Evolutionary conservation across 1,139 yeast species (phyloP).

Genomic region (Wickerhamiella pararugosa): DNA sequence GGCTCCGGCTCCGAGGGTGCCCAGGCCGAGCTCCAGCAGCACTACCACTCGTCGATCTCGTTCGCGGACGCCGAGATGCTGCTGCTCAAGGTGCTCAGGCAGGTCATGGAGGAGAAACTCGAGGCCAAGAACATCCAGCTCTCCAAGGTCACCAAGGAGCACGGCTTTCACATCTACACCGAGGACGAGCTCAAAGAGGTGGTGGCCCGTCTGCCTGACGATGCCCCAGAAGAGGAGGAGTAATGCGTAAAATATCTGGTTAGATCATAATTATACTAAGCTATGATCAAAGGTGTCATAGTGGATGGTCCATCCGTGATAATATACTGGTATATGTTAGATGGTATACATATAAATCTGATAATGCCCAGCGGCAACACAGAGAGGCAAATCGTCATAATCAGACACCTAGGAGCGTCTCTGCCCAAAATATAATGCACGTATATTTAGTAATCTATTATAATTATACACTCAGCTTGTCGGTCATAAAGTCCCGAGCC

Average conservation of each 20-base stretch:
- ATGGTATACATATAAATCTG: too few relatives aligned
- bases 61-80: constrained; percentile 84
- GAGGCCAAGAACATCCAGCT: constrained; percentile 93
- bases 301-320: too few relatives aligned
- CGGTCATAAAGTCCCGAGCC: constrained; percentile 8
- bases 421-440: too few relatives aligned
- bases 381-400: too few relatives aligned
- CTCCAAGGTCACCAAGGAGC: constrained; percentile 76
- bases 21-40: constrained; percentile 92
- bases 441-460: too few relatives aligned
- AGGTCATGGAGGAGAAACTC: constrained; percentile 97
- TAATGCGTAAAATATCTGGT: too few relatives aligned
- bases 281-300: too few relatives aligned
- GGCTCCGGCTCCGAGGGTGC: constrained; percentile 99
- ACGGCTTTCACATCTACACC: constrained; percentile 74
- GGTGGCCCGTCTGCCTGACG: constrained; percentile 51
- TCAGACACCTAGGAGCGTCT: too few relatives aligned
- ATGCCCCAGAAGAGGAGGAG: constrained; percentile 16
- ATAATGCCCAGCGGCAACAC: too few relatives aligned
- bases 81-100: constrained; percentile 80
- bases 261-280: too few relatives aligned
- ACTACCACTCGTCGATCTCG: constrained; percentile 90
- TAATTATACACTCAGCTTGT: background rate
- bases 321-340: too few relatives aligned
- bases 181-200: constrained; percentile 77